Evolutionary conservation across 1,139 yeast genomes (phyloP), one percentile per base, ranked within the genome.

Genomic region (Kazachstania sp.): DNA sequence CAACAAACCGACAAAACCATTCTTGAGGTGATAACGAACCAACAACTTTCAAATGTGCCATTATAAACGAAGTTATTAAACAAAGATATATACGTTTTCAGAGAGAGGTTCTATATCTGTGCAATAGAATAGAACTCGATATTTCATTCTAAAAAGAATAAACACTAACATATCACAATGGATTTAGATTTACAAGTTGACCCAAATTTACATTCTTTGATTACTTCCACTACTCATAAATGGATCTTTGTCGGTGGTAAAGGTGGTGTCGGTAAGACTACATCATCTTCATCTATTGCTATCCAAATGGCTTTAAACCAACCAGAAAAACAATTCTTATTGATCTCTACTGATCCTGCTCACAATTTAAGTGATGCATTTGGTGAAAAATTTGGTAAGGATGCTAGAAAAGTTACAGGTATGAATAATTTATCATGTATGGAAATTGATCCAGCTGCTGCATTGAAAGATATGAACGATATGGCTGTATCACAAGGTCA

Each of bases 241-340:
- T 92, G 98, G 98, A 85, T 92, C 55, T 92, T 92, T 63, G 97
- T 90, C 39, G 98, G 98, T 52, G 98, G 98, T 59, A 92, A 92
- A 73, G 98, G 98, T 65, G 98, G 98, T 69, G 98, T 92, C 37
- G 98, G 98, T 58, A 92, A 92, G 67, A 92, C 98, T 56, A 92
- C 98, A 40, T 86, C 97, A 2, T 90, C 97, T 1, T 90, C 96
- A 44, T 88, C 97, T 20, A 77, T 92, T 56, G 95, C 98, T 28
- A 86, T 90, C 51, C 97, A 92, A 69, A 72, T 84, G 63, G 92
- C 94, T 2, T 71, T 87, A 50, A 81, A 86, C 49, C 83, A 86
- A 63, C 92, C 94, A 45, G 65, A 78, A 30, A 90, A 86, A 55
- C 82, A 85, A 59, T 95, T 88, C 55, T 73, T 92, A 52, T 73